These are phyloP conservation scores for Salinomyces thailandicus DNA, from an alignment of 2,329 filamentous ascomycete species.

Conservation along the genomic window DNA sequence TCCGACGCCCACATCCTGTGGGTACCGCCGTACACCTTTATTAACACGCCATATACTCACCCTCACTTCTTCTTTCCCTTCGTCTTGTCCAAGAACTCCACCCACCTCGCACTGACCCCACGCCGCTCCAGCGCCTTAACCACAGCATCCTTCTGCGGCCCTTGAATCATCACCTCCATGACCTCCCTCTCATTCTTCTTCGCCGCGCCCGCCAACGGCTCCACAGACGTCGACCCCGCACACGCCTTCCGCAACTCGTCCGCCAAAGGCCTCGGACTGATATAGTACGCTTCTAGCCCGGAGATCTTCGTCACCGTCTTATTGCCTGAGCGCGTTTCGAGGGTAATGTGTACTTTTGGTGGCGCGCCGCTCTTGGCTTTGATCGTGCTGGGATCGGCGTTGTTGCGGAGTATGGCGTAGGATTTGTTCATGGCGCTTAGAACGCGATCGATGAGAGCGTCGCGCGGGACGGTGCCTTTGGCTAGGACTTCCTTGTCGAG, in stretches of 20 bases:
- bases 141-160: slow-evolving; percentile 52
- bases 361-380: slow-evolving; percentile 52
- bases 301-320: slow-evolving; percentile 55
- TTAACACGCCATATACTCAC: too few species aligned
- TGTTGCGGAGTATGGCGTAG: slow-evolving; percentile 46
- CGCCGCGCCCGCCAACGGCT: slow-evolving; percentile 47
- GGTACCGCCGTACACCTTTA: too few species aligned
- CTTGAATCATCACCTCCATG: slow-evolving; percentile 59
- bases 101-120: slow-evolving; percentile 49
- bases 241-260: slow-evolving; percentile 59
- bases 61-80: slow-evolving; percentile 46
- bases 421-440: slow-evolving; percentile 46
- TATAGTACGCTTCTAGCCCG: slow-evolving; percentile 51
- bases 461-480: slow-evolving; percentile 48
- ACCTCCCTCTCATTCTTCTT: slow-evolving; percentile 52
- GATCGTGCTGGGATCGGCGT: slow-evolving; percentile 30
- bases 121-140: slow-evolving; percentile 49
- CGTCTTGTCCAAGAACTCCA: slow-evolving; percentile 57
- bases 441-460: slow-evolving; percentile 50
- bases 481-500: slow-evolving; percentile 48
- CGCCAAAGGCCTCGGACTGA: slow-evolving; percentile 49
- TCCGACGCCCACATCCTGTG: too few species aligned
- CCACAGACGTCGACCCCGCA: slow-evolving; percentile 56
- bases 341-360: slow-evolving; percentile 48
- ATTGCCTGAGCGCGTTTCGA: slow-evolving; percentile 56